Conservation (phyloP, 495 filamentous ascomycete species). For the Aspergillus mulundensis region DNA sequence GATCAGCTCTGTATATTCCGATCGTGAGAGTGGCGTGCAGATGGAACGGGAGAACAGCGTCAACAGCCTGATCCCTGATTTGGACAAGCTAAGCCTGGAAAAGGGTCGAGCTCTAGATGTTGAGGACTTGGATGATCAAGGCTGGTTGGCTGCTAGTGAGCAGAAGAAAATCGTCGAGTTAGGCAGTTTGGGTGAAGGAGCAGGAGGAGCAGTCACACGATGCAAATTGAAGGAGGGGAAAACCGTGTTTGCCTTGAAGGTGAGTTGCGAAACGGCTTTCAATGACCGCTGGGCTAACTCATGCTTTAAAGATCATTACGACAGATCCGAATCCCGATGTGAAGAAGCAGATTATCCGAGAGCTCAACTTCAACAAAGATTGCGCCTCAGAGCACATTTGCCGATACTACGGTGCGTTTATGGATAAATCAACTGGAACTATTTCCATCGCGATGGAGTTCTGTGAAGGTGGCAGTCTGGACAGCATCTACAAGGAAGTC, state of each 20-base stretch:
- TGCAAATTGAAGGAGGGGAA: slow-evolving; percentile 85
- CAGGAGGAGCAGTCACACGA: slow-evolving; percentile 90
- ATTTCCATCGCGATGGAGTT: slow-evolving; percentile 99
- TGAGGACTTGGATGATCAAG: slow-evolving; percentile 89
- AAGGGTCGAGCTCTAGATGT: slow-evolving; percentile 81
- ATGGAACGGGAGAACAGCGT: slow-evolving; percentile 76
- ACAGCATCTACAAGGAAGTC: slow-evolving; percentile 95
- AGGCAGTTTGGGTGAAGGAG: slow-evolving; percentile 89
- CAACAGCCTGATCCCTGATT: slow-evolving; percentile 60
- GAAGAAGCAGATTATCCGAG: slow-evolving; percentile 94
- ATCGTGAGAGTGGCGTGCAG: slow-evolving; percentile 59
- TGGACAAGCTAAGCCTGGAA: slow-evolving; percentile 71
- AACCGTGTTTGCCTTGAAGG: slow-evolving; percentile 95
- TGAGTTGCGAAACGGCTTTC: slow-evolving; percentile 34
- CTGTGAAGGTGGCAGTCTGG: slow-evolving; percentile 91
- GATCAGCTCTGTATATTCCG: slow-evolving; percentile 78
- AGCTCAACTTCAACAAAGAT: slow-evolving; percentile 95
- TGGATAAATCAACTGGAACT: slow-evolving; percentile 86
- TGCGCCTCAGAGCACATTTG: slow-evolving; percentile 93
- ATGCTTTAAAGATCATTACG: slow-evolving; percentile 73
- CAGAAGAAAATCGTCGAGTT: slow-evolving; percentile 83
- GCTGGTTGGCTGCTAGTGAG: slow-evolving; percentile 87
- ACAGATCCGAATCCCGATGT: slow-evolving; percentile 96
- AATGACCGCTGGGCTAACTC: neutral
- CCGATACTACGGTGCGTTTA: slow-evolving; percentile 93